Evolutionary conservation across 2,329 filamentous ascomycete genomes (phyloP).

Genomic region (Xylariaceae sp.): DNA sequence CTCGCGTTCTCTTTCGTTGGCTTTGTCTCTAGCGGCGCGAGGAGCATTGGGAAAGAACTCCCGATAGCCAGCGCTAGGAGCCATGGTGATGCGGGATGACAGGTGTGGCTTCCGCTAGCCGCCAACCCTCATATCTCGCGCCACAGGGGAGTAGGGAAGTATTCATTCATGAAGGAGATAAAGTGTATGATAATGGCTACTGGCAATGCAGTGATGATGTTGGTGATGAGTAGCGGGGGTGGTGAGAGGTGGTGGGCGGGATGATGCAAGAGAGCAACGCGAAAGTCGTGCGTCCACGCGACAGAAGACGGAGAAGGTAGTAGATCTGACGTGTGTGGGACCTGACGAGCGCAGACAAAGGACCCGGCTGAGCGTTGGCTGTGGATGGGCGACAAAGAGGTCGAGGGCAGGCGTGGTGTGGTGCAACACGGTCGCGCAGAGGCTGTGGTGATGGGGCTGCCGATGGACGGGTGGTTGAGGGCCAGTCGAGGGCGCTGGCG

Average conservation of each 20-base stretch:
- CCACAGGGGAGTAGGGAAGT: slow-evolving; percentile 30
- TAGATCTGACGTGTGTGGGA: slow-evolving; percentile 32
- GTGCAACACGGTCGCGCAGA: slow-evolving; percentile 20
- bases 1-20: slow-evolving; percentile 59
- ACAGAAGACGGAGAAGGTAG: slow-evolving; percentile 17
- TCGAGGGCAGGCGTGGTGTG: neutral
- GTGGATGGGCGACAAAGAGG: slow-evolving; percentile 1
- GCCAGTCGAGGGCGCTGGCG: slow-evolving; percentile 14
- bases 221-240: slow-evolving; percentile 20
- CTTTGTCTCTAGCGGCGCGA: slow-evolving; percentile 56
- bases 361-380: slow-evolving; percentile 8
- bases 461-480: slow-evolving; percentile 12
- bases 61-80: slow-evolving; percentile 76
- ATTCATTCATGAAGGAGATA: slow-evolving; percentile 32
- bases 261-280: slow-evolving; percentile 23
- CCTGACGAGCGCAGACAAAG: slow-evolving; percentile 20
- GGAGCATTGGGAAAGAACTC: slow-evolving; percentile 82
- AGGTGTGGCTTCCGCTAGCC: slow-evolving; percentile 48
- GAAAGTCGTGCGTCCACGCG: slow-evolving; percentile 33
- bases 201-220: slow-evolving; percentile 3
- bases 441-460: slow-evolving; percentile 11
- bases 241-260: slow-evolving; percentile 7
- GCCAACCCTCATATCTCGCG: slow-evolving; percentile 54
- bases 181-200: neutral
- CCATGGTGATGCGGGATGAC: slow-evolving; percentile 59